Conservation (phyloP, 352 stramenopile species). For the Paralagenidium karlingii region DNA sequence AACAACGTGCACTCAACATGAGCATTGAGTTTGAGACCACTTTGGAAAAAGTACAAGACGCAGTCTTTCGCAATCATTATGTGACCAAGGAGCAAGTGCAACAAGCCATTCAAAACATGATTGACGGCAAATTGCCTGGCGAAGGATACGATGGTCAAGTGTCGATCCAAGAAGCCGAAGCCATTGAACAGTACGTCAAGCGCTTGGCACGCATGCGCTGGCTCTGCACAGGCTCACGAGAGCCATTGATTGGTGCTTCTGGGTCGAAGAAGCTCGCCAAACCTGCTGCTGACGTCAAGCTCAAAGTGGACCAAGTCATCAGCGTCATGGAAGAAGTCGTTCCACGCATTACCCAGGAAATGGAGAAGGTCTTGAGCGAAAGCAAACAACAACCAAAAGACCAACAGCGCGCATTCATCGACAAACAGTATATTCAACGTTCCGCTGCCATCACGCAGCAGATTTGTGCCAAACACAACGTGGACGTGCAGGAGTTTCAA, state of each 20-base stretch:
- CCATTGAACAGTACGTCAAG: conserved; percentile 56
- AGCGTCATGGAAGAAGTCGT: conserved; percentile 64
- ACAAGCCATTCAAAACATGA: conserved; percentile 49
- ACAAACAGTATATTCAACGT: conserved; percentile 49
- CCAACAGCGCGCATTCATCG: no score
- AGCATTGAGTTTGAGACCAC: conserved; percentile 71
- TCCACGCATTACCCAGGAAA: conserved; percentile 50
- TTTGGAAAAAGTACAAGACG: conserved; percentile 69
- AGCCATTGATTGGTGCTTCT: conserved; percentile 12
- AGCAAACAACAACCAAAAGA: conserved; percentile 17
- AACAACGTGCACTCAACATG: conserved; percentile 72
- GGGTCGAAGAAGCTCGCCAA: no score
- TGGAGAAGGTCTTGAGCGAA: conserved; percentile 38
- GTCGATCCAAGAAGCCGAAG: conserved; percentile 43
- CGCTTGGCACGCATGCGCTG: conserved; percentile 59
- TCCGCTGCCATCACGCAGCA: conserved; percentile 43
- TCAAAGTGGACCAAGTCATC: conserved; percentile 39
- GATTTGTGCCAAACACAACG: conserved; percentile 28
- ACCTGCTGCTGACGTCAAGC: conserved; percentile 39
- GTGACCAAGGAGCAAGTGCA: conserved; percentile 67
- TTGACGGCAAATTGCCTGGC: conserved; percentile 35
- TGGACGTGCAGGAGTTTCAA: conserved; percentile 62
- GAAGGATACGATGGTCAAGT: conserved; percentile 35
- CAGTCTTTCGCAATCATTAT: conserved; percentile 77
- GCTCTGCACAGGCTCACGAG: conserved; percentile 66